A percentile compares a stretch with the other conserved stretches of the same genome.
phyloP scores from a whole-genome alignment of 2,329 filamentous ascomycete genomes.

The Aspergillus latus region DNA sequence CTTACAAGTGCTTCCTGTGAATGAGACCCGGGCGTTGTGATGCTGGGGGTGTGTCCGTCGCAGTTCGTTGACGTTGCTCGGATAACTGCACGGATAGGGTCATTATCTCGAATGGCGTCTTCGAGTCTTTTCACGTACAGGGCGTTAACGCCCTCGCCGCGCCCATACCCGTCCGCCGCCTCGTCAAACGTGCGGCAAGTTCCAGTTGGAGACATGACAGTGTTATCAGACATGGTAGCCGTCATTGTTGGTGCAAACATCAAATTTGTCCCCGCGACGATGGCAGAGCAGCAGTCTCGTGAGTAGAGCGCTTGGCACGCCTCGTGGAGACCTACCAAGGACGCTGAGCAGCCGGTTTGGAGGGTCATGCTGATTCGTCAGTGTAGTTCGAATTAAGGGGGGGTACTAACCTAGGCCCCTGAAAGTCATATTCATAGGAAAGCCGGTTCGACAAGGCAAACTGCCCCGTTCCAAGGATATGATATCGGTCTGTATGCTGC shows the following conservation, averaged over 20 bases:
- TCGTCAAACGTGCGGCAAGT: neutral
- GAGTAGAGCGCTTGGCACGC: neutral
- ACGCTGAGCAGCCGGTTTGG: neutral
- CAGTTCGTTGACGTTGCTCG: constrained; percentile 23
- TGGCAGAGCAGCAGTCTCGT: neutral
- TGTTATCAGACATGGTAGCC: neutral
- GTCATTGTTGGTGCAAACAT: neutral
- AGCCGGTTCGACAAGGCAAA: constrained; percentile 17
- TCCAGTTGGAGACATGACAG: neutral
- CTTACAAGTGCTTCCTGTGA: constrained; percentile 12
- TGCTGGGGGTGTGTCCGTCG: constrained; percentile 22
- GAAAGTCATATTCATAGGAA: constrained; percentile 8
- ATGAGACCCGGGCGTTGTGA: neutral
- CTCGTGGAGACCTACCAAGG: neutral
- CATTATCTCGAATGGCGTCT: constrained; percentile 28
- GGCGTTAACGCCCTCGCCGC: constrained; percentile 33
- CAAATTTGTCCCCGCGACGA: neutral
- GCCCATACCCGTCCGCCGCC: constrained; percentile 30
- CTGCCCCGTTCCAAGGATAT: constrained; percentile 9
- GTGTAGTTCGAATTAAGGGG: neutral
- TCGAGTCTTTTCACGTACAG: constrained; percentile 30
- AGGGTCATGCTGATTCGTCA: neutral
- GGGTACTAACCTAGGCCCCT: neutral
- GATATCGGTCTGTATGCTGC: constrained; percentile 15
- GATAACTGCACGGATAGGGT: constrained; percentile 33